Percentiles rank a stretch among this genome's conserved stretches.
phyloP scores from a whole-genome alignment of 2,329 filamentous ascomycete genomes.

The Sclerotinia sclerotiorum region DNA sequence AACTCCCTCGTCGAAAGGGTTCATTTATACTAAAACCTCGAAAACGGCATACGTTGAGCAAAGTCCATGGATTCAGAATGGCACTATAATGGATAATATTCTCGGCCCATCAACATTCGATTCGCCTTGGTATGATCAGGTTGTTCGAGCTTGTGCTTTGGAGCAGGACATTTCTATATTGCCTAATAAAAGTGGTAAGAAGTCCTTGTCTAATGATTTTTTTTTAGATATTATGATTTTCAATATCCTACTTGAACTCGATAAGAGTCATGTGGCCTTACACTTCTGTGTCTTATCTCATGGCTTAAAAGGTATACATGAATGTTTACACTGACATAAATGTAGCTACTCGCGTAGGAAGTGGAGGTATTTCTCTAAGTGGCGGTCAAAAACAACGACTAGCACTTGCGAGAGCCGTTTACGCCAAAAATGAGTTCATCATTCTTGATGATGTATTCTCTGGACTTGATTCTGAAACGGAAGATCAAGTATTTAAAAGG shows the following conservation, averaged over 20 bases:
- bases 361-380: conserved; percentile 41
- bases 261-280: background rate
- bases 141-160: conserved; percentile 65
- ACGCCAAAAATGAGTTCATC: conserved; percentile 41
- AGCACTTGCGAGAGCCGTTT: conserved; percentile 58
- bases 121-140: conserved; percentile 60
- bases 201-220: conserved; percentile 47
- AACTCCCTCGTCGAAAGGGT: conserved; percentile 33
- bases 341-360: conserved; percentile 35
- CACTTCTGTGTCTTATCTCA: background rate
- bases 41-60: conserved; percentile 47
- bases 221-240: background rate
- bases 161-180: conserved; percentile 60
- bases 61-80: conserved; percentile 48
- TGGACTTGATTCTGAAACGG: conserved; percentile 37
- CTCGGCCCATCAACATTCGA: conserved; percentile 46
- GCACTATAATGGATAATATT: conserved; percentile 45
- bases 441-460: conserved; percentile 39
- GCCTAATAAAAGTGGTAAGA: conserved; percentile 60
- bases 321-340: conserved; percentile 8
- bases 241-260: background rate
- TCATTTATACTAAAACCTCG: conserved; percentile 29
- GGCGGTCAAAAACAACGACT: conserved; percentile 43
- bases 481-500: conserved; percentile 32
- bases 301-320: background rate